Percentiles rank a stretch among this genome's conserved stretches.
phyloP scores from a whole-genome alignment of 108 stramenopile species.

The Pseudonitzschia delicatissima region DNA sequence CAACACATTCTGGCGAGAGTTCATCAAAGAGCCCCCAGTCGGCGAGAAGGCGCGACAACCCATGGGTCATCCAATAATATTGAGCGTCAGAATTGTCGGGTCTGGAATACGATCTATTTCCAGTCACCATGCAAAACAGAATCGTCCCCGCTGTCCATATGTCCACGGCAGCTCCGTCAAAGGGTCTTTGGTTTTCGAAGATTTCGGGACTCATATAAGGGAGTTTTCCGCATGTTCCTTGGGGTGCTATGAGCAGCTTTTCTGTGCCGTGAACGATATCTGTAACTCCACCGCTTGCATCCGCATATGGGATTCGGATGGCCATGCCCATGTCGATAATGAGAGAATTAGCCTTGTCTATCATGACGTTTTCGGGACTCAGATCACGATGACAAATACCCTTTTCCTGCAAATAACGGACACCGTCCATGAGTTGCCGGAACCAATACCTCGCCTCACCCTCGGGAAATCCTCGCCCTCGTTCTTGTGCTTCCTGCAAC shows the following conservation, averaged over 20 bases:
- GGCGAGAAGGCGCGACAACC: constrained; percentile 36
- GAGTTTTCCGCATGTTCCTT: constrained; percentile 58
- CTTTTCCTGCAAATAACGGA: constrained; percentile 44
- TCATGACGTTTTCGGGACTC: constrained; percentile 55
- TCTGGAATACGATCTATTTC: constrained; percentile 70
- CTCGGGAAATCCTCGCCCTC: constrained; percentile 45
- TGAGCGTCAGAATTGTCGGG: constrained; percentile 51
- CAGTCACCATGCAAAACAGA: constrained; percentile 84
- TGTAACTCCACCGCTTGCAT: constrained; percentile 23
- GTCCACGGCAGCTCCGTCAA: constrained; percentile 84
- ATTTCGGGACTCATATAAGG: constrained; percentile 80
- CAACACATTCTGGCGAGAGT: constrained; percentile 39
- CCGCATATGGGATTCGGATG: constrained; percentile 52
- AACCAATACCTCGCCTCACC: constrained; percentile 55
- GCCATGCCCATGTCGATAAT: constrained; percentile 76
- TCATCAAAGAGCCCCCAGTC: constrained; percentile 52
- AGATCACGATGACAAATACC: constrained; percentile 73
- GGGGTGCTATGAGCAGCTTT: constrained; percentile 40
- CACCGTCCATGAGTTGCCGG: constrained; percentile 58
- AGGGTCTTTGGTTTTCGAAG: constrained; percentile 38
- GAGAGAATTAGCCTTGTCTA: constrained; percentile 17
- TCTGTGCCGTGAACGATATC: constrained; percentile 35
- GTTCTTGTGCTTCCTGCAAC: constrained; percentile 33
- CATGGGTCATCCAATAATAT: constrained; percentile 63
- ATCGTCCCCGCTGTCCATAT: constrained; percentile 88